phyloP scores from a whole-genome alignment of 75 land plant genomes.

The Cupressus sempervirens region DNA sequence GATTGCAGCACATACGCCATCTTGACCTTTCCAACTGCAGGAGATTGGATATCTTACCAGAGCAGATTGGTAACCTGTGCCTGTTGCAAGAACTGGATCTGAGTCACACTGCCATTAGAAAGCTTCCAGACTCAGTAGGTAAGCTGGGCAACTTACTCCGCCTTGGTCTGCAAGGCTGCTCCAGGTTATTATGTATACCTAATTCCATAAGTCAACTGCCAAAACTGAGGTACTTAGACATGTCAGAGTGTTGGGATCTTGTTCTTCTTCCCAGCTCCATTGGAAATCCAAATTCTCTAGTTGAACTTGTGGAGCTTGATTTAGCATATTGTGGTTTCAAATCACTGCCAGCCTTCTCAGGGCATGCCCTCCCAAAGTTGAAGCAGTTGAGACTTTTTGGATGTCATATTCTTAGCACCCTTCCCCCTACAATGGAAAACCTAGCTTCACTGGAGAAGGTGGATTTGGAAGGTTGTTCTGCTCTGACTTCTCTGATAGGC shows the following conservation, averaged over 20 bases:
- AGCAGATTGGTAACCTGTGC: slow-evolving; percentile 13
- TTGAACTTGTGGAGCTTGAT: slow-evolving; percentile 18
- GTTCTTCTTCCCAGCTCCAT: slow-evolving; percentile 19
- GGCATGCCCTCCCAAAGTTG: slow-evolving; percentile 20
- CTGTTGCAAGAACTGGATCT: slow-evolving; percentile 18
- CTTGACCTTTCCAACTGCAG: slow-evolving; percentile 20
- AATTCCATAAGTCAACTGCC: slow-evolving; percentile 9
- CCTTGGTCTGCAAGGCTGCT: slow-evolving; percentile 20
- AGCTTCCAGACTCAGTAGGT: slow-evolving; percentile 20
- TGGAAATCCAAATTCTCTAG: slow-evolving; percentile 9
- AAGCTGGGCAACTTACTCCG: slow-evolving; percentile 14
- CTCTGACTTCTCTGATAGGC: slow-evolving; percentile 14
- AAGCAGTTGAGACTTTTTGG: slow-evolving; percentile 18
- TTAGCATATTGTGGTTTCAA: slow-evolving; percentile 22
- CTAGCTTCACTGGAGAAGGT: slow-evolving; percentile 22
- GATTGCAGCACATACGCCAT: slow-evolving; percentile 13
- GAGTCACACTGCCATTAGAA: slow-evolving; percentile 24
- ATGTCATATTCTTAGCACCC: slow-evolving; percentile 17
- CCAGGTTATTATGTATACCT: slow-evolving; percentile 22
- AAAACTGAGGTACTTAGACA: slow-evolving; percentile 12
- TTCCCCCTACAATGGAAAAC: slow-evolving; percentile 16
- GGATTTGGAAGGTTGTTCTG: slow-evolving; percentile 21
- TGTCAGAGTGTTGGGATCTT: slow-evolving; percentile 25
- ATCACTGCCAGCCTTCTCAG: slow-evolving; percentile 12
- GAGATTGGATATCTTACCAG: slow-evolving; percentile 17